Evolutionary conservation across 495 filamentous ascomycete species (phyloP), one percentile per base, ranked within the genome.

Genomic region (Echria macrotheca): DNA sequence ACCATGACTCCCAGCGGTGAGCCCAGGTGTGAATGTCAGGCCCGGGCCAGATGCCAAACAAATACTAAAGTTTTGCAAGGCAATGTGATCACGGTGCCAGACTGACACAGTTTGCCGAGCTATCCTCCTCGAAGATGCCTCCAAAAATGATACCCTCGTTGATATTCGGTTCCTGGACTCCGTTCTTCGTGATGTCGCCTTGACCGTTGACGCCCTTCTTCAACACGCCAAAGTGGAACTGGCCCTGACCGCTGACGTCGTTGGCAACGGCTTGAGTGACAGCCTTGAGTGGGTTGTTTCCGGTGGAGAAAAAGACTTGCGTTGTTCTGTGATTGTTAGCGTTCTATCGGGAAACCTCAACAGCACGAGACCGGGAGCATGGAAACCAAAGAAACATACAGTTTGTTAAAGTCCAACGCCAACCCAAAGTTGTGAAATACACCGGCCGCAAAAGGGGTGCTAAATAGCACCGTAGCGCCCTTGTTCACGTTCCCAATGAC

Each of bases 121-220:
- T 44, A 44, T 74, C 67, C 54, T 78, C 75, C 26, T 75, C 52
- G 50, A 78, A 78, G 29, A 78, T 60, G 0, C 75, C 71, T 0
- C 73, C 70, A 55, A 74, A 77, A 5, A 77, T 68, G 24, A 73
- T 55, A 5, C 75, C 75, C 39, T 78, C 75, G 32, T 70, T 55
- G 26, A 77, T 57, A 7, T 62, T 57, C 8, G 47, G 61, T 48
- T 71, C 66, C 50, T 78, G 75, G 54, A 66, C 77, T 1, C 75
- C 75, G 14, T 66, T 53, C 37, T 68, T 65, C 18, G 72, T 69
- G 11, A 74, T 65, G 33, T 74, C 69, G 4, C 50, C 60, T 38
- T 65, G 66, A 21, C 67, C 69, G 0, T 73, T 77, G 1, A 67
- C 65, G 3, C 73, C 72, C 49, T 76, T 73, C 63, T 78, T 78